phyloP scores from a whole-genome alignment of 2,329 filamentous ascomycete species.

The Colletotrichum siamense region DNA sequence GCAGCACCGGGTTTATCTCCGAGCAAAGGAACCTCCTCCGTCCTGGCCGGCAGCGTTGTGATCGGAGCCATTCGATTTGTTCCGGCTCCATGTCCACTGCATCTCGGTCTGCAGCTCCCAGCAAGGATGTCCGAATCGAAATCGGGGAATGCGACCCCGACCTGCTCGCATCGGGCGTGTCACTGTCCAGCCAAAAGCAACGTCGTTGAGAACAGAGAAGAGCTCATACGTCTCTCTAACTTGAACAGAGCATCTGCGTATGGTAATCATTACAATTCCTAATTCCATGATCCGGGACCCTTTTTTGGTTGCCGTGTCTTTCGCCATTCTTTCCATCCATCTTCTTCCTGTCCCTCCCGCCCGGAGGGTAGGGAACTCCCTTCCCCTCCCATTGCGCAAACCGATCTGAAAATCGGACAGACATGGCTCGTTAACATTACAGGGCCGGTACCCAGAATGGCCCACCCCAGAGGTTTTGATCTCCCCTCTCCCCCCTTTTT shows the following conservation, averaged over 20 bases:
- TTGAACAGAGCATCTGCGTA: neutral
- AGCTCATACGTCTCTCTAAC: neutral
- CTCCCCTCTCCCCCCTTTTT: neutral
- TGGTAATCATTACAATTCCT: conserved; percentile 10
- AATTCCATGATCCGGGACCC: conserved; percentile 12
- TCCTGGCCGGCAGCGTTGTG: neutral
- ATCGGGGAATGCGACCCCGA: neutral
- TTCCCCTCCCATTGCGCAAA: neutral
- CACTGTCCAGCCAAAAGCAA: neutral
- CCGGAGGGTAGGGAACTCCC: neutral
- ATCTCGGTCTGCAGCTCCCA: neutral
- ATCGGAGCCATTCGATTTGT: conserved; percentile 1
- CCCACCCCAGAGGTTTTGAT: conserved; percentile 8
- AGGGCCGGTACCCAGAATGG: conserved; percentile 20
- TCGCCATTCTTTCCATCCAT: neutral
- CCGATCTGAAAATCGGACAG: conserved; percentile 18
- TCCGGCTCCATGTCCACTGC: neutral
- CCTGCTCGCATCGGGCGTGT: neutral
- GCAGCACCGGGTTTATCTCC: neutral
- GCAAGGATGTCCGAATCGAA: neutral
- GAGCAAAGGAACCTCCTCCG: neutral
- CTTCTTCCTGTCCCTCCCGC: neutral
- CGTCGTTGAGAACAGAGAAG: neutral
- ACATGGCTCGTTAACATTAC: conserved; percentile 20
- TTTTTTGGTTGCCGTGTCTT: conserved; percentile 10